Conservation (phyloP, 2,329 filamentous ascomycete species). For the Alternaria metachromatica region DNA sequence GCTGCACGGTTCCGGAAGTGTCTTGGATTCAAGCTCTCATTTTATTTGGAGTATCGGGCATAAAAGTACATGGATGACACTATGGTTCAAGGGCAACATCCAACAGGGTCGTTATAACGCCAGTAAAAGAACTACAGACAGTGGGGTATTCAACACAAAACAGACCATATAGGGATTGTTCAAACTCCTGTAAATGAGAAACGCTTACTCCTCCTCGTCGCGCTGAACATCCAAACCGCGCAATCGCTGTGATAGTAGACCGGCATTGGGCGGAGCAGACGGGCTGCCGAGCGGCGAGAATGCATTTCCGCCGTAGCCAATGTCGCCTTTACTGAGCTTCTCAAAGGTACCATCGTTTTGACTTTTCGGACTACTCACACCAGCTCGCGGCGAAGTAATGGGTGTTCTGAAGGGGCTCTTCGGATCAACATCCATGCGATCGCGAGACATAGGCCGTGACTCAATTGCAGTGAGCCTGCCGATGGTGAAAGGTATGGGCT, state of each 20-base stretch:
- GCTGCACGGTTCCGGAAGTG: not conserved
- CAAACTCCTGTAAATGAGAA: not conserved
- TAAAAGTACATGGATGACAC: too few relatives aligned
- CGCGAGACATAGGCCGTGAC: slow-evolving; percentile 42
- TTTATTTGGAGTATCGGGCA: too few relatives aligned
- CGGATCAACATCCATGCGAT: slow-evolving; percentile 40
- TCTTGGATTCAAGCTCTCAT: too few relatives aligned
- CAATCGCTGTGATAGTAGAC: slow-evolving; percentile 73
- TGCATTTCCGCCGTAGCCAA: slow-evolving; percentile 49
- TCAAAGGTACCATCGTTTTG: slow-evolving; percentile 58
- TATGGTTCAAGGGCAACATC: not conserved
- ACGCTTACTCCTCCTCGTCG: slow-evolving; percentile 13
- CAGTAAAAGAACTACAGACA: not conserved
- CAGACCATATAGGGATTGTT: not conserved
- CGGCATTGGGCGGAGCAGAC: slow-evolving; percentile 69
- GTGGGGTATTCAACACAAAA: slow-evolving; percentile 3
- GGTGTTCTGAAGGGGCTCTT: slow-evolving; percentile 34
- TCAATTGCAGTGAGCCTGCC: slow-evolving; percentile 37
- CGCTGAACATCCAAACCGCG: slow-evolving; percentile 64
- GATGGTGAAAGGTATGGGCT: slow-evolving; percentile 61
- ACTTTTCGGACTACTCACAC: slow-evolving; percentile 19
- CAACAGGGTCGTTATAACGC: not conserved
- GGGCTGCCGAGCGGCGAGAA: slow-evolving; percentile 37
- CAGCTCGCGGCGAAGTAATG: slow-evolving; percentile 27
- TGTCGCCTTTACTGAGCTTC: slow-evolving; percentile 72